Evolutionary conservation across 495 filamentous ascomycete genomes (phyloP).

Genomic region (Penicillium alfredii): DNA sequence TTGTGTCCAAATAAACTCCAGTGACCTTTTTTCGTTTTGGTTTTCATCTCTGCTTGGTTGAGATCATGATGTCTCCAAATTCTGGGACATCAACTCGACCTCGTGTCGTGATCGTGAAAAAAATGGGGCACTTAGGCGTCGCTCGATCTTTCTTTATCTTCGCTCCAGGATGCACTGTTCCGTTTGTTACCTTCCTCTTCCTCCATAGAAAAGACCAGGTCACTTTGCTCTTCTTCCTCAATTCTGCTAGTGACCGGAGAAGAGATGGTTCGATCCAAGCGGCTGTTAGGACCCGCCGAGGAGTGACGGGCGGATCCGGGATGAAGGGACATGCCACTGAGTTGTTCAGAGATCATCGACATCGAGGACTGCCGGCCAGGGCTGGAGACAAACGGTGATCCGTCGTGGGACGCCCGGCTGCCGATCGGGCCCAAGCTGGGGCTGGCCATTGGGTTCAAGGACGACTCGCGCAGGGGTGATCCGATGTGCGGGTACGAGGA

Average conservation of each 20-base stretch:
- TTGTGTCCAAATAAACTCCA: slow-evolving; percentile 19
- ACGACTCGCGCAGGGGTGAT: slow-evolving; percentile 87
- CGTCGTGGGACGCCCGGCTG: slow-evolving; percentile 47
- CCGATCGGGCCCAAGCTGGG: slow-evolving; percentile 59
- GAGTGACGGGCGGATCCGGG: slow-evolving; percentile 40
- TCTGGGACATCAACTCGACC: slow-evolving; percentile 7
- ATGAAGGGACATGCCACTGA: slow-evolving; percentile 45
- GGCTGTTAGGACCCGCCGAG: slow-evolving; percentile 27
- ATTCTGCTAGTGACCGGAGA: slow-evolving; percentile 58
- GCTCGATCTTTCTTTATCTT: slow-evolving; percentile 16
- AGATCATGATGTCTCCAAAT: slow-evolving; percentile 16
- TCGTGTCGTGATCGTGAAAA: slow-evolving; percentile 19
- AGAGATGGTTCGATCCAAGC: slow-evolving; percentile 40
- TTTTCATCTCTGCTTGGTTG: too few species aligned
- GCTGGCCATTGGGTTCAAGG: slow-evolving; percentile 50
- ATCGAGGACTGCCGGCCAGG: slow-evolving; percentile 61
- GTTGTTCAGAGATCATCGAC: slow-evolving; percentile 66
- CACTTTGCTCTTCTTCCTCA: slow-evolving; percentile 58
- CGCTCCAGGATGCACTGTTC: slow-evolving; percentile 31
- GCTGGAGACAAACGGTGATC: slow-evolving; percentile 57
- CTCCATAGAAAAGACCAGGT: slow-evolving; percentile 79
- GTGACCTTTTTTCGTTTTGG: slow-evolving; percentile 16
- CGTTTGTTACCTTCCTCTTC: slow-evolving; percentile 54
- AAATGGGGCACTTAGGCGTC: slow-evolving; percentile 14
- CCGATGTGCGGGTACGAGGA: slow-evolving; percentile 82